These are phyloP conservation scores for Erucastrum elatum DNA, from an alignment of 345 rosid species.

Conservation along the genomic window DNA sequence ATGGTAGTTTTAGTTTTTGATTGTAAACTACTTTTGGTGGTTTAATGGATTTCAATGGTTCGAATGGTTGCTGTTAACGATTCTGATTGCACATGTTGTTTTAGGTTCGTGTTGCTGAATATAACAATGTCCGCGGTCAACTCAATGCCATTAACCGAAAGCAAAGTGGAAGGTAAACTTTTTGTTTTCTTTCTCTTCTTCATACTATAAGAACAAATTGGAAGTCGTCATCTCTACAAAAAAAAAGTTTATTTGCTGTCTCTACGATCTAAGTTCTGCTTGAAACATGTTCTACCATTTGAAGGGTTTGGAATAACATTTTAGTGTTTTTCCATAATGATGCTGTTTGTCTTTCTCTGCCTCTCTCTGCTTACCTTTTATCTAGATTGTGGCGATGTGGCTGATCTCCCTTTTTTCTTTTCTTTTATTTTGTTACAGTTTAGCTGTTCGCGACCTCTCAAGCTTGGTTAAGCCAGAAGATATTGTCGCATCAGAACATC, in stretches of 20 bases:
- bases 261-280: background rate
- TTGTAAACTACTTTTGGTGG: background rate
- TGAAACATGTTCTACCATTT: slow-evolving; percentile 8
- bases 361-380: background rate
- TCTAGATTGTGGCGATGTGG: background rate
- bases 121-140: slow-evolving; percentile 90
- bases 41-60: background rate
- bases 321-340: background rate
- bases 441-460: slow-evolving; percentile 99
- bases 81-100: slow-evolving; percentile 23
- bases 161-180: slow-evolving; percentile 89
- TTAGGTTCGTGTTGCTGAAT: slow-evolving; percentile 95
- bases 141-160: slow-evolving; percentile 92
- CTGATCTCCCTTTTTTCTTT: slow-evolving; percentile 19
- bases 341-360: background rate
- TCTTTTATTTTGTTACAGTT: slow-evolving; percentile 49
- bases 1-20: background rate
- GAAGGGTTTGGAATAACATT: background rate
- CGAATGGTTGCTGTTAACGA: background rate
- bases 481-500: slow-evolving; percentile 79
- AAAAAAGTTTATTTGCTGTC: background rate
- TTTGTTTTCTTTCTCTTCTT: background rate
- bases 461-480: slow-evolving; percentile 90
- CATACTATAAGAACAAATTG: background rate
- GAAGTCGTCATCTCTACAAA: background rate